Evolutionary conservation across 164 flowering plant genomes (phyloP), one percentile per base, ranked within the genome.

Genomic region (Liriodendron chinense): DNA sequence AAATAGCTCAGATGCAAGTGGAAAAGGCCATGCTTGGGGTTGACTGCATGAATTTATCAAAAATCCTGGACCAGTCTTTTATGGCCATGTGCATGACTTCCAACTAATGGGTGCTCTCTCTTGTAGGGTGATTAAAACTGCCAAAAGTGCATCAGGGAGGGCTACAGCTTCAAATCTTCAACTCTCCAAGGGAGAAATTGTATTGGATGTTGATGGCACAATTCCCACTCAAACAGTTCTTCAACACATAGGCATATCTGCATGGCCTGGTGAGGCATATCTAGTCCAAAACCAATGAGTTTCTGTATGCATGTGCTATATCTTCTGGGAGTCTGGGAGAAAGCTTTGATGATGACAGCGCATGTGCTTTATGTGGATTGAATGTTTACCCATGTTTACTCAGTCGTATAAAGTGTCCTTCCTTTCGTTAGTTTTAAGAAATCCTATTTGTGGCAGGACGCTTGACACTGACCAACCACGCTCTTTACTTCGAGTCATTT

Each of bases 151-250:
- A 18, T 53, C 70, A 16, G 85, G 81, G 21, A 75, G 83, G 66
- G 77, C 86, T 47, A 78, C 83, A 20, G 34, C 78, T 77, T 80
- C 92, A 16, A 86, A 77, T 77, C 91, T 90, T 82, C 83, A 82
- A 65, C 90, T 91, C 70, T 76, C 84, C 62, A 91, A 88, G 76
- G 93, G 86, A 71, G 98, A 94, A 80, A 83, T 89, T 28, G 79
- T 89, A 66, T 76, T 94, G 74, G 97, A 94, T 71, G 77, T 89
- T 64, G 98, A 91, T 83, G 98, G 98, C 48, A 84, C 88, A 56
- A 83, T 89, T 78, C 96, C 98, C 47, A 87, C 93, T 64, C 94
- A 89, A 79, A 94, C 98, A 75, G 92, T 94, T 82, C 84, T 94
- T 75, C 92, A 94, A 75, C 98, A 92, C 80, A 79, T 89, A 77